Evolutionary conservation across 1,139 yeast genomes (phyloP), one percentile per base, ranked within the genome.

Genomic region (Pneumocystis wakefieldiae): DNA sequence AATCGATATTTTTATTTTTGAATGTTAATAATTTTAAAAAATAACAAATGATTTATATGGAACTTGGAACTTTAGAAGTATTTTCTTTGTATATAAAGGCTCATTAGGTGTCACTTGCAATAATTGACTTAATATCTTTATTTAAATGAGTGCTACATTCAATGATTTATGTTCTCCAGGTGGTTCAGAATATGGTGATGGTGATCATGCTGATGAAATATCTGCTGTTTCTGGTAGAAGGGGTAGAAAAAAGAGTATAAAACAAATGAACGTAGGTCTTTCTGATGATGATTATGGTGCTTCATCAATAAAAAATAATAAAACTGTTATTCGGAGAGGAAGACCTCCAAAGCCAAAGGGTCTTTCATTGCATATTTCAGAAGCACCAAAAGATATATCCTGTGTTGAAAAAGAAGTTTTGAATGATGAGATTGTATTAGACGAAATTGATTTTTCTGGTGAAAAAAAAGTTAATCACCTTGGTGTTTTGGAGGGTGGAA

Each of bases 351-450:
- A 48, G 29, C 55, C 55, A 12, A 48, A 48, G 7, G 55, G 55
- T 12, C 55, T 48, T 48, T 48, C 32, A 24, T 24, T 48, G n/a
- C 55, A 48, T 48, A 48, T 48, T 48, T 48, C 55, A 12, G 55
- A 48, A 12, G 7, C 55, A 3, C 55, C 32, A 2, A 48, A 48
- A 24, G 55, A 48, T 24, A 12, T 48, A 24, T 24, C 29, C 3
- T 48, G 32, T 15, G 28, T 3, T 48, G 55, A 48, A 12, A 48
- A 48, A 10, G 55, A 78, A 57, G 80, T 89, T 5, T 77, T 76
- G n/a, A 81, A 85, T 69, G 96, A 91, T 71, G 97, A 92, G 75
- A 84, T 86, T 62, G 83, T 81, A 5, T 78, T 90, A n/a, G 87
- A 87, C 0, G 86, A 81, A 67, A 55, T 42, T 28, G 97, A 92